phyloP scores from a whole-genome alignment of 805 yeast genomes.

The Zygotorulaspora danielsina region DNA sequence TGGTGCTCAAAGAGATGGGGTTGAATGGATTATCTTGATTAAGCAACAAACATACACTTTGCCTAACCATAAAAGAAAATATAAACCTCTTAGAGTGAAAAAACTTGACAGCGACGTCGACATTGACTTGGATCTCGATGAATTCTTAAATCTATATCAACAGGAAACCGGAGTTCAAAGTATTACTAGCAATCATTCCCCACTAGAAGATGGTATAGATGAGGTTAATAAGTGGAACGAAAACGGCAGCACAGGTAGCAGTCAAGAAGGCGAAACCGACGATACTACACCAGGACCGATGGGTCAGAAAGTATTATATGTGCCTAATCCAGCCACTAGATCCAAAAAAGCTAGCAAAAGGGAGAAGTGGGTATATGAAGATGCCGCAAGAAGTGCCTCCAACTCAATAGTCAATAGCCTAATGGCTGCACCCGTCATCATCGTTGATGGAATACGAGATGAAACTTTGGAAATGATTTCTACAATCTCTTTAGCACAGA shows the following conservation, averaged over 20 bases:
- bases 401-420: slow-evolving; percentile 50
- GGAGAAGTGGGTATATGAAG: slow-evolving; percentile 74
- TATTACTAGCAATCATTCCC: slow-evolving; percentile 11
- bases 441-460: slow-evolving; percentile 71
- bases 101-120: slow-evolving; percentile 60
- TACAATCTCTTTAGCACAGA: slow-evolving; percentile 66
- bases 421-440: slow-evolving; percentile 64
- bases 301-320: slow-evolving; percentile 55
- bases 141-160: slow-evolving; percentile 47
- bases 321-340: slow-evolving; percentile 77
- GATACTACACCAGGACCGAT: slow-evolving; percentile 15
- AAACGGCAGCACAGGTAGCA: slow-evolving; percentile 28
- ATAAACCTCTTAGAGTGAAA: slow-evolving; percentile 72
- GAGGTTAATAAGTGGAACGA: slow-evolving; percentile 32
- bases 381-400: slow-evolving; percentile 61
- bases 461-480: slow-evolving; percentile 83
- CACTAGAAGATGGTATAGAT: slow-evolving; percentile 22
- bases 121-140: slow-evolving; percentile 67
- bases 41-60: slow-evolving; percentile 52
- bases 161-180: slow-evolving; percentile 26
- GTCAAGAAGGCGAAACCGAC: slow-evolving; percentile 27
- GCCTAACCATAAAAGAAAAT: slow-evolving; percentile 44
- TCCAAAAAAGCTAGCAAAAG: slow-evolving; percentile 70
- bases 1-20: slow-evolving; percentile 64
- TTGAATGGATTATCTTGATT: slow-evolving; percentile 70